Evolutionary conservation across 2,329 filamentous ascomycete genomes (phyloP), one percentile per base, ranked within the genome.

Genomic region (Rhynchosporium secalis): DNA sequence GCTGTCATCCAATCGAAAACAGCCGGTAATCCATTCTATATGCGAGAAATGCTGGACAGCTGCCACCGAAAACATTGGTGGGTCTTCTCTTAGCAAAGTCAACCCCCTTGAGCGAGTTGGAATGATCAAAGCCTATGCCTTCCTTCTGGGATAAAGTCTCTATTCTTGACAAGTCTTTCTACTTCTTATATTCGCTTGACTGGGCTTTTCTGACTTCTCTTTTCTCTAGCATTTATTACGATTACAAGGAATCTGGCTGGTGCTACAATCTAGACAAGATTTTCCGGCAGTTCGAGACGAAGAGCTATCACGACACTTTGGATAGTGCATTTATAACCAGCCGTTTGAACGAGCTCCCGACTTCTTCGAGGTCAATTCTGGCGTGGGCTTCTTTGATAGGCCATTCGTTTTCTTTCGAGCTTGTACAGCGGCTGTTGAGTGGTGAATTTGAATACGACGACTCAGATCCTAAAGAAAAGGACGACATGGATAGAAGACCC

Each of bases 381-480:
- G 85, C 90, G 3, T 98, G 94, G 94, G 92, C 89, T 12, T 88
- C 92, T 0, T 78, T 97, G 33, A 77, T 98, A 31, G 92, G 93
- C 0, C 89, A 85, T 61, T 86, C 86, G 0, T 96, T 97, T 74
- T 93, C 90, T 0, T 97, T 96, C 70, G 86, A 85, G 36, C 76
- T 97, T 4, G 83, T 97, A 46, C 89, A 89, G 72, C 86, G 85
- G 68, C 80, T 96, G 12, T 83, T 97, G 75, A 86, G 82, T 57
- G 90, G 89, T 43, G 87, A 92, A 70, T 92, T 90, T 70, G 82
- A 87, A 61, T 86, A 85, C 64, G 70, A 71, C 12, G 66, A 71
- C 48, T 74, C 76, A n/a, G 72, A 76, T 66, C 70, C 75, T 26
- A 75, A 73, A 33, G 75, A 74, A 4, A 75, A 78, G 28, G 71